These are phyloP conservation scores for Psilocybe subaeruginosa DNA, from an alignment of 768 basidiomycete species.

Conservation along the genomic window DNA sequence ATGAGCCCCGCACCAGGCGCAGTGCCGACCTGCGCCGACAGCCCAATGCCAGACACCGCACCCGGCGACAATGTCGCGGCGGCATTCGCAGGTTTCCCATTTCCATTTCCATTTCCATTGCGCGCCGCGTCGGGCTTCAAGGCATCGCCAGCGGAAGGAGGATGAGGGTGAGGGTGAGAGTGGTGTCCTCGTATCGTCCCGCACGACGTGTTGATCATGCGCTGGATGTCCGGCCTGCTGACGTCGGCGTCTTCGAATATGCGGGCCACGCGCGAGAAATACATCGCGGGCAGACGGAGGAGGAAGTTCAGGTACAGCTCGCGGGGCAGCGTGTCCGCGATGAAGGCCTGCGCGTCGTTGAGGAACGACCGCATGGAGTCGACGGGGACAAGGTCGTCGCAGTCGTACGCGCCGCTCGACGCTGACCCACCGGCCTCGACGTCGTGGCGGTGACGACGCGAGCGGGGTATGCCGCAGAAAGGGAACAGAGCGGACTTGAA, in stretches of 20 bases:
- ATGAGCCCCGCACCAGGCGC: conserved; percentile 22
- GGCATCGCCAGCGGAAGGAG: background rate
- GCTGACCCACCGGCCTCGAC: conserved; percentile 25
- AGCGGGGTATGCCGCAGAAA: conserved; percentile 17
- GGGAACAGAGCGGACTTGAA: conserved; percentile 37
- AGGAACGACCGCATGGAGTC: conserved; percentile 21
- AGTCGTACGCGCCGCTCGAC: conserved; percentile 28
- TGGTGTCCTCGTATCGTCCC: conserved; percentile 22
- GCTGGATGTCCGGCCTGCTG: conserved; percentile 69
- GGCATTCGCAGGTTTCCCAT: background rate
- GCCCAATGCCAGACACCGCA: conserved; percentile 28
- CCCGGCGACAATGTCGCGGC: conserved; percentile 20
- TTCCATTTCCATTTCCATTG: background rate
- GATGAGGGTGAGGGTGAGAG: background rate
- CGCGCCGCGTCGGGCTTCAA: background rate
- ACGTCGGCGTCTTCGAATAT: conserved; percentile 82
- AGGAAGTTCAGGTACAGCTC: conserved; percentile 51
- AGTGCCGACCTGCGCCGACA: conserved; percentile 25
- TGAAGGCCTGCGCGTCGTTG: conserved; percentile 27
- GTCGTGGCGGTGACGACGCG: conserved; percentile 40
- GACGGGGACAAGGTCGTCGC: conserved; percentile 31
- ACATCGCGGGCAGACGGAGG: conserved; percentile 75
- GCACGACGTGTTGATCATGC: conserved; percentile 48
- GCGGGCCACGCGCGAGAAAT: conserved; percentile 77
- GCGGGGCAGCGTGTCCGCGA: conserved; percentile 43